Base-by-base conservation (phyloP, 352 stramenopile genomes). In the Globisporangium barbulae region DNA sequence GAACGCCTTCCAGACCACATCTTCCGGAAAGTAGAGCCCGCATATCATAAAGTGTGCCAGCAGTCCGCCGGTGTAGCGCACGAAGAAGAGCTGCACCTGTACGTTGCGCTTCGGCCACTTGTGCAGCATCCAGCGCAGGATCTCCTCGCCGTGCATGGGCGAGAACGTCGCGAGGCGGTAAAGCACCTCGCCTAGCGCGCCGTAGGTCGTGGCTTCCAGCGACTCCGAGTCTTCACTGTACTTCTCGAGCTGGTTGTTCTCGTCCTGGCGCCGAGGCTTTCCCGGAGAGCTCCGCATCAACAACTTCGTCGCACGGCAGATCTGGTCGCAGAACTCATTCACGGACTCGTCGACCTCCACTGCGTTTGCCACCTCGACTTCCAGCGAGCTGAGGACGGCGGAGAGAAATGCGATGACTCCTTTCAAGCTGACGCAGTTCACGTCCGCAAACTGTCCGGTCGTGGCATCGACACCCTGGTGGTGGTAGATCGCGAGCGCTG, bases 41-140 rank as follows among this genome's bases (percentile, higher is more conserved):
- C 76, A 68, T 21, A 78, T 71, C 70, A 88, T 78, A 33, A 90
- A 90, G 25, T 85, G 79, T 22, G 75, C 70, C 19, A 94, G 71
- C 37, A 92, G 68, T 5, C 78, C 76, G 6, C 71, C 72, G 21
- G 78, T 78, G 67, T 89, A 91, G 35, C 81, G 81, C 60, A 92
- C 67, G 53, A 83, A 91, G 61, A 90, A 90, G 47, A 94, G 69
- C 69, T 94, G 76, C 35, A 90, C 66, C 60, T 89, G 79, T 12
- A 91, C 83, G 64, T 88, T 88, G 53, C 83, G 76, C 52, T 75
- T 71, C 4, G 85, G 85, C 85, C 85, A 94, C 61, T 90, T 90
- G 35, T 71, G 72, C 22, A 94, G 48, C 73, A 92, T 83, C 78
- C 83, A 91, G 10, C 69, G 62, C 31, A 94, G 56, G 19, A 91